Conservation (phyloP, 495 filamentous ascomycete genomes). For the Tuber brumale region DNA sequence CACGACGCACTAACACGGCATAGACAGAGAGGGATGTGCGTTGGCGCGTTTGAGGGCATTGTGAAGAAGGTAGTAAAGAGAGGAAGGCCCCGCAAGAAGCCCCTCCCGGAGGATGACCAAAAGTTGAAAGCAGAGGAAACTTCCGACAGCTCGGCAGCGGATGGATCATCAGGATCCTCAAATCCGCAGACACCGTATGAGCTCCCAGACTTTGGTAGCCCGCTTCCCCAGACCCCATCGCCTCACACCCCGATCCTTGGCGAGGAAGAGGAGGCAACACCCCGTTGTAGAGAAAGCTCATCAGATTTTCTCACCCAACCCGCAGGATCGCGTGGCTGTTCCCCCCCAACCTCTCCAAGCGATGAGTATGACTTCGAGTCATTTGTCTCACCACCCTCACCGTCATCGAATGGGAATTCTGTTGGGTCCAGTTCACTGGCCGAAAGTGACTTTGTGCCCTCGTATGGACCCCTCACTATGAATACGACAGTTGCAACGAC, state of each 20-base stretch:
- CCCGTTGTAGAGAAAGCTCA: constrained; percentile 31
- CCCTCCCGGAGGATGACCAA: constrained; percentile 56
- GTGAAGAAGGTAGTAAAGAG: constrained; percentile 64
- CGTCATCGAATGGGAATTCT: constrained; percentile 26
- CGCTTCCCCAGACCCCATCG: constrained; percentile 31
- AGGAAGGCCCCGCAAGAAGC: constrained; percentile 59
- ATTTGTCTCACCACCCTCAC: constrained; percentile 25
- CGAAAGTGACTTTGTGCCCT: constrained; percentile 22
- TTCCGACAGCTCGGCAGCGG: constrained; percentile 22
- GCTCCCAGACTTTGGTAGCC: constrained; percentile 29
- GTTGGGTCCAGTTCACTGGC: constrained; percentile 27
- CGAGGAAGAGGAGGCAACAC: constrained; percentile 32
- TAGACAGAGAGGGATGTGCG: constrained; percentile 88
- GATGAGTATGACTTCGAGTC: constrained; percentile 38
- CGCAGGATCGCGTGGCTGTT: constrained; percentile 23
- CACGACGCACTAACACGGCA: constrained; percentile 93
- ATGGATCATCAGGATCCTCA: constrained; percentile 34
- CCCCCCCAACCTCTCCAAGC: constrained; percentile 37
- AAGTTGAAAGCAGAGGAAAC: constrained; percentile 42
- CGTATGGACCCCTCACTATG: constrained; percentile 11
- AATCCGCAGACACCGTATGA: constrained; percentile 34
- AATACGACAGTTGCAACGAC: constrained; percentile 6
- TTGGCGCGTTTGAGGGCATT: constrained; percentile 80
- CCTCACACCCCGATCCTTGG: constrained; percentile 23
- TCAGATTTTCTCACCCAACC: constrained; percentile 25